Evolutionary conservation across 179 eudicot species (phyloP).

Genomic region (Corrigiola litoralis): DNA sequence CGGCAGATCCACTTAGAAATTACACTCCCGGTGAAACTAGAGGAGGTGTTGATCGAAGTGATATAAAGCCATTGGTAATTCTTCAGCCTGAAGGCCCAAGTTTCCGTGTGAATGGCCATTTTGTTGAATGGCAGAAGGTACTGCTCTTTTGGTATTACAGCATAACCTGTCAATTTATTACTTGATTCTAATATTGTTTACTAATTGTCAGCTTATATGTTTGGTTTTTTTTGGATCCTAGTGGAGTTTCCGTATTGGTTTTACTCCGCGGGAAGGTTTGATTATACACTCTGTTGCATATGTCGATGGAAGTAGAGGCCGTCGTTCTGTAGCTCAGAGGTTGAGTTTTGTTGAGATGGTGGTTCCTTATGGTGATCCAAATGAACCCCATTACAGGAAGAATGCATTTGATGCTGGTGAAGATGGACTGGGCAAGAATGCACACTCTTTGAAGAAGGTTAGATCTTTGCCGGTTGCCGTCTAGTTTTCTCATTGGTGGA

Average conservation of each 20-base stretch:
- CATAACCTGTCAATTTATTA: background rate
- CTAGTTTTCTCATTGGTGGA: background rate
- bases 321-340: conserved; percentile 86
- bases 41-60: conserved; percentile 97
- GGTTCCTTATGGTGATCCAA: conserved; percentile 94
- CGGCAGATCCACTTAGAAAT: conserved; percentile 95
- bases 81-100: conserved; percentile 98
- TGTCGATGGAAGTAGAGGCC: conserved; percentile 88
- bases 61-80: conserved; percentile 77
- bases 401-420: conserved; percentile 99
- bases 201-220: conserved; percentile 1
- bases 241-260: conserved; percentile 90
- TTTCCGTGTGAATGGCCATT: conserved; percentile 80
- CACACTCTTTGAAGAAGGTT: conserved; percentile 95
- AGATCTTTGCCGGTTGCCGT: background rate
- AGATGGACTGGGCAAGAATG: conserved; percentile 93
- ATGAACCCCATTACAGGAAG: conserved; percentile 92
- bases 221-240: conserved; percentile 34
- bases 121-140: conserved; percentile 99
- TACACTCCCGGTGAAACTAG: conserved; percentile 93
- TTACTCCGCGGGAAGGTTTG: conserved; percentile 84
- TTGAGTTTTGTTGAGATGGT: conserved; percentile 98
- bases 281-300: conserved; percentile 85
- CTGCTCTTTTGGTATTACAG: background rate
- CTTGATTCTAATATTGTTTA: background rate